These are phyloP conservation scores for Rhynchosporium secalis DNA, from an alignment of 2,329 filamentous ascomycete species.

Conservation along the genomic window DNA sequence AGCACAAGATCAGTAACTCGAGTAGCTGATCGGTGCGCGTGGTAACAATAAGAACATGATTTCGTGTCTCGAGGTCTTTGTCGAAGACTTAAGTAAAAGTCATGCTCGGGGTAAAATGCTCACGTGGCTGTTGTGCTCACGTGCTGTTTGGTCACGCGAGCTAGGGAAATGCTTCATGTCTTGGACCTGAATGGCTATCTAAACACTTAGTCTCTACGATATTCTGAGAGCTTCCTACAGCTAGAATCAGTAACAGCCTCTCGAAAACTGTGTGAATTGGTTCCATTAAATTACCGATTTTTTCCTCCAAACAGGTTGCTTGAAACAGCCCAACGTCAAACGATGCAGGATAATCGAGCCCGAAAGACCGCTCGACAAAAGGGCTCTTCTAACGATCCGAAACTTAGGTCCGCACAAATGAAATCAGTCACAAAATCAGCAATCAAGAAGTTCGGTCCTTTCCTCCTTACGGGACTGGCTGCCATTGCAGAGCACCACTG, in stretches of 20 bases:
- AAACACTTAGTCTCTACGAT: background rate
- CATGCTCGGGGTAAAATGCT: background rate
- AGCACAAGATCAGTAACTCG: no score
- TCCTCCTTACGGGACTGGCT: slow-evolving; percentile 23
- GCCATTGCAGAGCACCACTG: slow-evolving; percentile 27
- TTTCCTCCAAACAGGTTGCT: background rate
- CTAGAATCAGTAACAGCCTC: no score
- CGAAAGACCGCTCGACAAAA: background rate
- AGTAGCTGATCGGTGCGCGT: no score
- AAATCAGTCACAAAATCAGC: background rate
- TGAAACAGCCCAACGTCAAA: background rate
- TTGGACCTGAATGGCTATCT: background rate
- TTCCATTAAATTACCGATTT: background rate
- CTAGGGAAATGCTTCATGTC: background rate
- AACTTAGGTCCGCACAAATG: background rate
- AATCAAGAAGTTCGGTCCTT: slow-evolving; percentile 27
- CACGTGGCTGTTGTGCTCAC: background rate
- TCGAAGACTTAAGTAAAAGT: background rate
- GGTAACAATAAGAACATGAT: background rate
- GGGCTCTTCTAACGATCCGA: background rate
- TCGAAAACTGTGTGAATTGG: background rate
- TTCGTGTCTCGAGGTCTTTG: background rate
- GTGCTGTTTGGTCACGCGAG: slow-evolving; percentile 1
- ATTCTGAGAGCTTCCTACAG: background rate
- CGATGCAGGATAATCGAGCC: background rate